Conservation (phyloP, 2,329 filamentous ascomycete genomes). For the Rosellinia necatrix region DNA sequence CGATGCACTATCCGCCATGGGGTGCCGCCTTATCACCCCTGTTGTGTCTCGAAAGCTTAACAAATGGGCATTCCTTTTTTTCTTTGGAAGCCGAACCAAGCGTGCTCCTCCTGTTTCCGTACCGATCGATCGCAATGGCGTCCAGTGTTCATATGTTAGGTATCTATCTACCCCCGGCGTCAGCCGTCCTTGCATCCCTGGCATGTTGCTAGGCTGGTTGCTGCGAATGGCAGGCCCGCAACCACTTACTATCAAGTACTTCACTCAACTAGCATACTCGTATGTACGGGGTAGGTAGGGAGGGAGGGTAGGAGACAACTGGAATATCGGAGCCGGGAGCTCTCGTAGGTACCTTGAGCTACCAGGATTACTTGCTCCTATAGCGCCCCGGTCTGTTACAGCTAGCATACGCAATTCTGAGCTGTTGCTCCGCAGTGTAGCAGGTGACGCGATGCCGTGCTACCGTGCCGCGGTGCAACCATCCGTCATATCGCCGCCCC, state of each 20-base stretch:
- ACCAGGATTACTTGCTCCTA: background rate
- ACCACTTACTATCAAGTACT: too few relatives aligned
- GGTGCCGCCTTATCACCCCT: conserved; percentile 1
- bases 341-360: too few relatives aligned
- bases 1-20: conserved; percentile 5
- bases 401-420: conserved; percentile 16
- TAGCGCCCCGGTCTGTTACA: background rate
- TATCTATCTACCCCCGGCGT: too few relatives aligned
- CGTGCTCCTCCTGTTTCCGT: background rate
- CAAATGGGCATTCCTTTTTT: too few relatives aligned
- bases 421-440: conserved; percentile 27
- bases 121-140: conserved; percentile 37
- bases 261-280: too few relatives aligned
- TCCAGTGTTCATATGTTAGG: background rate
- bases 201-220: background rate
- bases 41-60: background rate
- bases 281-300: too few relatives aligned
- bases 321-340: too few relatives aligned
- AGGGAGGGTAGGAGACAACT: too few relatives aligned
- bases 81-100: too few relatives aligned
- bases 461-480: background rate
- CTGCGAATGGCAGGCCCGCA: background rate
- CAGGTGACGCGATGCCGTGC: background rate
- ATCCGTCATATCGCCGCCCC: too few relatives aligned
- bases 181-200: conserved; percentile 34